phyloP scores from a whole-genome alignment of 2,329 filamentous ascomycete species.

The Neonectria hederae region DNA sequence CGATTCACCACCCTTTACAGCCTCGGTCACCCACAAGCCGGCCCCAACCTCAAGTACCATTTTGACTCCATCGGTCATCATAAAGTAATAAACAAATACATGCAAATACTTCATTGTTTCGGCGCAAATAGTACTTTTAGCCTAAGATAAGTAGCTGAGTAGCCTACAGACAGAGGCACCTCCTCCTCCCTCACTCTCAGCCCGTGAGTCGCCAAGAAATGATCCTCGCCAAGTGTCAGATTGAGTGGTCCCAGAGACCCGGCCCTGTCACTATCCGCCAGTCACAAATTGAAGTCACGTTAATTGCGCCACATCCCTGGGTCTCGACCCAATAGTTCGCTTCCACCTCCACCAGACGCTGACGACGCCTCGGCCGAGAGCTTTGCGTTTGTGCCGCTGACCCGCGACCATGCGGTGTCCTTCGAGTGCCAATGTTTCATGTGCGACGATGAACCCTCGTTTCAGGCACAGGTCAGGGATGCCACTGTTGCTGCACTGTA shows the following conservation, averaged over 20 bases:
- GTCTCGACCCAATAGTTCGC: slow-evolving; percentile 27
- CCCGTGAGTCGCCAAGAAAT: slow-evolving; percentile 11
- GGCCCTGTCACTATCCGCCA: slow-evolving; percentile 12
- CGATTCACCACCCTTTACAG: neutral
- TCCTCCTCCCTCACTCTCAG: neutral
- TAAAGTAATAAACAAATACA: neutral
- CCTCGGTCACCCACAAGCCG: neutral
- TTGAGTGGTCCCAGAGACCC: slow-evolving; percentile 7
- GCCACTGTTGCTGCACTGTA: neutral
- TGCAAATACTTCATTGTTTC: neutral
- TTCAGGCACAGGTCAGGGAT: neutral
- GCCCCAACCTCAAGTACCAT: neutral
- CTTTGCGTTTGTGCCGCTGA: slow-evolving; percentile 28
- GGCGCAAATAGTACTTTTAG: too few species aligned
- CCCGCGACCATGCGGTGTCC: slow-evolving; percentile 18
- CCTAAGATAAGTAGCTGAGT: too few species aligned
- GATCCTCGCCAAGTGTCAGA: slow-evolving; percentile 7
- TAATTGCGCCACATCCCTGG: slow-evolving; percentile 24
- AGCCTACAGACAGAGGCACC: neutral
- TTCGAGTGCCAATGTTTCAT: slow-evolving; percentile 13
- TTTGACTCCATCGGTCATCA: neutral
- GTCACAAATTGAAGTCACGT: slow-evolving; percentile 13
- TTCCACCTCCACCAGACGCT: slow-evolving; percentile 33
- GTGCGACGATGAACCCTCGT: neutral
- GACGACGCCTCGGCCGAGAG: slow-evolving; percentile 39